Evolutionary conservation across 2,329 filamentous ascomycete species (phyloP), one percentile per base, ranked within the genome.

Genomic region (Chaetomium strumarium): DNA sequence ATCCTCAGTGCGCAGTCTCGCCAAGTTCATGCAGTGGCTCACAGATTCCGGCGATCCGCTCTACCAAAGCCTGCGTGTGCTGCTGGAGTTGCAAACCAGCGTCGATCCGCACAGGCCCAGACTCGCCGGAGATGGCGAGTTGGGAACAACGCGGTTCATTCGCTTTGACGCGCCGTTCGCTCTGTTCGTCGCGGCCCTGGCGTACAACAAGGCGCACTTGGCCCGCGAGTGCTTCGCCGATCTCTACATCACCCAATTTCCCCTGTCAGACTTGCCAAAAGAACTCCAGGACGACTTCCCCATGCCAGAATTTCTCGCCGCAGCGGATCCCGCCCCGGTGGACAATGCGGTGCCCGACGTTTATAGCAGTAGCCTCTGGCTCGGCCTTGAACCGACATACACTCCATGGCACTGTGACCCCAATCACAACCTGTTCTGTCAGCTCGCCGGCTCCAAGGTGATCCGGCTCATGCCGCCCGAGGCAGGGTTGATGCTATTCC

Each of bases 331-430:
- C 5, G 16, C 14, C 3, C 67, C 64, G 3, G 65, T 72, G 7
- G 77, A 81, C 1, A 88, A 88, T 0, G 86, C 80, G 60, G 90
- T 24, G 7, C 24, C 89, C 2, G 91, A 96, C 66, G 70, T 96
- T n/a, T 96, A 97, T 66, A 81, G 78, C 61, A 85, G 86, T 0
- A 95, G 88, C 61, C 74, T 97, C 40, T 99, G 92, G 92, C 77
- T 97, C 12, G 93, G 93, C 1, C 75, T 85, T 13, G 83, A 90
- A 37, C 90, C 90, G 0, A 96, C 91, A 0, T 90, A 90, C 61
- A 96, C 93, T 0, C 90, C 93, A 3, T 74, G 96, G 3, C 93
- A 99, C 68, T 81, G 87, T 50, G 93, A 99, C 63, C 93, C 93
- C 0, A 97, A 97, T 63, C 90, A 90, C 0, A 99, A 99, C 65